Conservation (phyloP, 1,284 basidiomycete genomes). For the Cryptococcus maquisensis region DNA sequence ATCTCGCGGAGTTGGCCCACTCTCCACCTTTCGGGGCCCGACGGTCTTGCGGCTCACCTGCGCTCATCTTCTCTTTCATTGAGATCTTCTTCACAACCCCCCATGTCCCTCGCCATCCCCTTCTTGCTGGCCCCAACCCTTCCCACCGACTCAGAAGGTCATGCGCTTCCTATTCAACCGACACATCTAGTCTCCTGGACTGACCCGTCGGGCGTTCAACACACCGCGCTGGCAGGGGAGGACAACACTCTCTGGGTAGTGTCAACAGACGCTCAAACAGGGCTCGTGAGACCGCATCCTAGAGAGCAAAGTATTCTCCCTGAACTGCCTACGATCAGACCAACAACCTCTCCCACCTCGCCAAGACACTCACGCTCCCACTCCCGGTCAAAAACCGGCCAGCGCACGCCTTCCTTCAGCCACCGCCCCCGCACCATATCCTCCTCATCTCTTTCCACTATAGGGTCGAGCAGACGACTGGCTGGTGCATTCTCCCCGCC, state of each 20-base stretch:
- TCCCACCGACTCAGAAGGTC: background rate
- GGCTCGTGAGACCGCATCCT: no score
- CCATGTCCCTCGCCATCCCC: slow-evolving; percentile 23
- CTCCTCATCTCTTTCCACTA: slow-evolving; percentile 11
- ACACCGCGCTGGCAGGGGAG: slow-evolving; percentile 27
- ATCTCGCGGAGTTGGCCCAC: no score
- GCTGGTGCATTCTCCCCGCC: slow-evolving; percentile 37
- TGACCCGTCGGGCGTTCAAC: slow-evolving; percentile 10
- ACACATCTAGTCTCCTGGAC: slow-evolving; percentile 36
- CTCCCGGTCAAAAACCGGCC: background rate
- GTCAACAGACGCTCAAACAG: background rate
- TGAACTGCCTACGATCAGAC: background rate
- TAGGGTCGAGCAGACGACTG: slow-evolving; percentile 5
- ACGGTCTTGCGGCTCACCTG: no score
- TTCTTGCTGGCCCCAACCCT: slow-evolving; percentile 25
- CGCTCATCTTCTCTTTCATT: no score
- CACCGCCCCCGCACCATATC: background rate
- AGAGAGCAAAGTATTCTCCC: background rate
- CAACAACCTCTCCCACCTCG: background rate
- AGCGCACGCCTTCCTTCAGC: background rate
- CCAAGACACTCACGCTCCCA: background rate
- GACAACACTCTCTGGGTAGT: slow-evolving; percentile 42
- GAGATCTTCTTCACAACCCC: no score
- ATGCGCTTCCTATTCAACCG: slow-evolving; percentile 24
- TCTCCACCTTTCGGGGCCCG: no score